Conservation (phyloP, 805 yeast species). For the Starmera quercuum region DNA sequence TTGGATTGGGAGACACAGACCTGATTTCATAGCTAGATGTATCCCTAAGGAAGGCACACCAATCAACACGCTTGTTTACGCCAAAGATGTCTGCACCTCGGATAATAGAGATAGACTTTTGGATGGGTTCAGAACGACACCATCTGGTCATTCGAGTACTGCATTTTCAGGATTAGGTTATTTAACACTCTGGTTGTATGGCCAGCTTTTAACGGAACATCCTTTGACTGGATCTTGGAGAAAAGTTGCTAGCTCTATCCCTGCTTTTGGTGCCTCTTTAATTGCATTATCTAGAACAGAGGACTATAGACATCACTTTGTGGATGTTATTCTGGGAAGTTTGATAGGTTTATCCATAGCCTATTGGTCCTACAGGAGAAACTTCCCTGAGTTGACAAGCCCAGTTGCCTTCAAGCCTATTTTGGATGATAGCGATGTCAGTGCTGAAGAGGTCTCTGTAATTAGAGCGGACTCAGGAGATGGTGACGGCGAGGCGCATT, state of each 20-base stretch:
- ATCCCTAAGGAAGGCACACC: constrained; percentile 57
- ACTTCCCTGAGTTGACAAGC: constrained; percentile 29
- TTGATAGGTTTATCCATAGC: constrained; percentile 58
- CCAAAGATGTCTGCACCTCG: constrained; percentile 62
- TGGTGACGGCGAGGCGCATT: constrained; percentile 8
- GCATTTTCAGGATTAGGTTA: constrained; percentile 65
- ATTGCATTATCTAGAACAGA: constrained; percentile 83
- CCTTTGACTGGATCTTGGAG: constrained; percentile 58
- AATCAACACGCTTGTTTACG: constrained; percentile 42
- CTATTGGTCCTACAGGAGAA: constrained; percentile 29
- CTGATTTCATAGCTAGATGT: constrained; percentile 87
- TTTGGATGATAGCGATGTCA: constrained; percentile 32
- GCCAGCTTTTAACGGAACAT: constrained; percentile 49
- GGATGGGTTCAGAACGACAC: constrained; percentile 79
- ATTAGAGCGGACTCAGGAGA: constrained; percentile 15
- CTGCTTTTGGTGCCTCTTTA: constrained; percentile 58
- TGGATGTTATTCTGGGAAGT: constrained; percentile 75
- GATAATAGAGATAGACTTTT: constrained; percentile 31
- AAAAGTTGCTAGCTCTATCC: constrained; percentile 41
- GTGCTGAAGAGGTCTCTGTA: constrained; percentile 16
- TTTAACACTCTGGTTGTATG: constrained; percentile 56
- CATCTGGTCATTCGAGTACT: constrained; percentile 73
- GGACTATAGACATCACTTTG: constrained; percentile 90
- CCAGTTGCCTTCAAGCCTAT: constrained; percentile 30
- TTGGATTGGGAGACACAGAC: constrained; percentile 85